phyloP scores from a whole-genome alignment of 225 moss, liverwort and hornwort species.

The Pseudoscleropodium purum region DNA sequence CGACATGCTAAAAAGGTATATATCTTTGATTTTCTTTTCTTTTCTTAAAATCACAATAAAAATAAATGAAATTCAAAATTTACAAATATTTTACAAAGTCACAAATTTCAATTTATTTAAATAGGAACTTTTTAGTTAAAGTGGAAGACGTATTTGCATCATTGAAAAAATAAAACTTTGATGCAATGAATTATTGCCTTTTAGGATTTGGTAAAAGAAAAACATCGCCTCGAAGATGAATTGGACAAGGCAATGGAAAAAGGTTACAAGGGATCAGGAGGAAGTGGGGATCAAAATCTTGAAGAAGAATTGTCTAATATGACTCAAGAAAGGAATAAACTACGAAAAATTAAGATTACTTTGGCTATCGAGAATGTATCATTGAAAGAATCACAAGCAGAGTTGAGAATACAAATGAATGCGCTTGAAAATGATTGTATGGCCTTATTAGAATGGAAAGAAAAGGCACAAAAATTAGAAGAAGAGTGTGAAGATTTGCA shows the following conservation, averaged over 20 bases:
- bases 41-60: too few species aligned
- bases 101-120: neutral
- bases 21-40: too few species aligned
- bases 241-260: neutral
- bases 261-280: neutral
- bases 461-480: neutral
- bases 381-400: constrained; percentile 15
- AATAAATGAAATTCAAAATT: neutral
- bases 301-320: constrained; percentile 18
- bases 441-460: constrained; percentile 3
- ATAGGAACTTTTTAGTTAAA: too few species aligned
- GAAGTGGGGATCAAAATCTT: neutral
- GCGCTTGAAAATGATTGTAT: constrained; percentile 7
- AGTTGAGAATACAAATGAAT: neutral
- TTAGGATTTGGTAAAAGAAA: constrained; percentile 20
- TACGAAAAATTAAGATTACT: constrained; percentile 35
- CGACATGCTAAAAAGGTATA: constrained; percentile 11
- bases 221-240: constrained; percentile 5
- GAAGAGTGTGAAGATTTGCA: constrained; percentile 28
- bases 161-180: neutral
- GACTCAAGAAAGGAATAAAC: constrained; percentile 38
- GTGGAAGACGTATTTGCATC: neutral
- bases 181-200: neutral
- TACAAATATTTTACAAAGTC: neutral
- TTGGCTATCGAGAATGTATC: constrained; percentile 44